Evolutionary conservation across 2,329 filamentous ascomycete genomes (phyloP), one percentile per base, ranked within the genome.

Genomic region (Xylaria sp.): DNA sequence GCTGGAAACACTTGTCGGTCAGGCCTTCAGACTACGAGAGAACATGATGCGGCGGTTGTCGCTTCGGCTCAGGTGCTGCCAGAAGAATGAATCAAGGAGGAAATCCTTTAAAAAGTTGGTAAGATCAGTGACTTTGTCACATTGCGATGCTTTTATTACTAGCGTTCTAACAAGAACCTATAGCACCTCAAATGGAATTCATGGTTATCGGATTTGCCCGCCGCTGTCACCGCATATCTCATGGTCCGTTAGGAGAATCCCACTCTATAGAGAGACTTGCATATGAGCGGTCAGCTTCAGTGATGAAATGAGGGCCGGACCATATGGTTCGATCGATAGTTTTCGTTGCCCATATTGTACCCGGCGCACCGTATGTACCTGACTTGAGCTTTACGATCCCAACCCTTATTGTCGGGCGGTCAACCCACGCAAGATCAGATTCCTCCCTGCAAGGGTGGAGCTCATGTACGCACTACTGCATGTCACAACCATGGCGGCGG

Each of bases 401-500:
- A 47, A 45, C 39, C 39, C 42, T 47, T 47, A 21, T 47, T 19
- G n/a, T 47, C 42, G n/a, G 42, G 17, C 42, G 42, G 42, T 47
- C 42, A 47, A 17, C 14, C 17, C 17, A 39, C 34, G 27, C 32
- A 21, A 30, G 47, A 30, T 32, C 6, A 17, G 17, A 12, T 48
- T 36, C 51, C 39, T 17, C 12, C 24, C 24, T 17, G 48, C 24
- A 51, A 27, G 30, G 12, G 51, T 55, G 59, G 59, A 39, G 65
- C 19, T 63, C 12, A 50, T 57, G 61, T 51, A 47, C 12, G 60
- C 59, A 36, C 30, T 64, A 63, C 60, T 63, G 64, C 48, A 58
- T 61, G 66, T 57, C 68, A 62, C 66, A 61, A 36, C 24, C 24
- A 54, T 62, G 57, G 12, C 24, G 53, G 70, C 70, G 70, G 70